Base-by-base conservation (phyloP, 202 grass and related monocot species). In the Hordeum pubiflorum region DNA sequence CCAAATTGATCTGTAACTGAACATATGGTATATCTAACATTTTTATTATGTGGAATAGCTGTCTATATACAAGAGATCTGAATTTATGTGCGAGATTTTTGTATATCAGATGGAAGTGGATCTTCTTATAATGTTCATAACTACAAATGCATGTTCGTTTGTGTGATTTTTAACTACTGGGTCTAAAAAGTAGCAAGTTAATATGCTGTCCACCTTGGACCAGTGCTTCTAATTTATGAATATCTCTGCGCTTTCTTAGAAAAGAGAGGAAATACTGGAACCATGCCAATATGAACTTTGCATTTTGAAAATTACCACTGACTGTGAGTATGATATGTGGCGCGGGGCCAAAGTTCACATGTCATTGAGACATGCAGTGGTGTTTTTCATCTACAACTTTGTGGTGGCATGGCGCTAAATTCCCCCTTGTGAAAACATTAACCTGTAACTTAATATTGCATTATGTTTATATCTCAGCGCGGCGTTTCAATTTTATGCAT, bases 131-230 rank as follows among this genome's bases (percentile, higher is more conserved):
- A 48, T 71, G 54, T 59, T 59, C 57, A 59, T 59, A 59, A 59
- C 57, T 78, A 62, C 24, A 46, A 44, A 13, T 69, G 52, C 34
- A 79, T 54, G 3, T 20, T 37, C 41, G 52, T 44, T 54, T 66
- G 52, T 38, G 59, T 14, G 52, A 59, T 59, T 59, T 59, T 59
- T 13, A 65, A 29, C 26, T 68, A 74, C 1, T 69, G 18, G 36
- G 41, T 81, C 9, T 81, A 27, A 81, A 38, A 34, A 84, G 36
- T 77, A 44, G 76, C 29, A 11, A 1, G 8, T 69, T 83, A 69
- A 59, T 22, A 23, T 24, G 57, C 21, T 59, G 57, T 26, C 57
- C 21, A 24, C 57, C 8, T 59, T 10, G 21, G 57, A 59, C 3
- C 57, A 24, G 57, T 22, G 21, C 57, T 11, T 59, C 3, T 59